Conservation (phyloP, 164 flowering plant genomes). For the grape (Vitis vinifera) region ASM3070453v1 NC_081805.1:6349501-6350000, state of each 20-base stretch:
- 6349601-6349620: too few species aligned
- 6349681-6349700: constrained; percentile 47
- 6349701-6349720: constrained; percentile 56
- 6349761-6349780: constrained; percentile 43
- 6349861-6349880: constrained; percentile 84
- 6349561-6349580: too few species aligned
- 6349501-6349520: too few species aligned
- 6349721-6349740: constrained; percentile 81
- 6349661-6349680: constrained; percentile 33
- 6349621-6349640: too few species aligned
- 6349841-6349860: constrained; percentile 65
- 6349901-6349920: constrained; percentile 27
- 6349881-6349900: constrained; percentile 31
- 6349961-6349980: constrained; percentile 79
- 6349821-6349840: constrained; percentile 39
- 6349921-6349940: constrained; percentile 34
- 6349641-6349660: neutral
- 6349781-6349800: constrained; percentile 48
- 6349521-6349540: too few species aligned
- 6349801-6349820: constrained; percentile 44
- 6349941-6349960: constrained; percentile 68
- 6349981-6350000: constrained; percentile 15
- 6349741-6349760: constrained; percentile 59
- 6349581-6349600: too few species aligned
- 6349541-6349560: too few species aligned